Base-by-base conservation (phyloP, 371 early-diverging fungal species). In the Lichtheimia corymbifera region DNA sequence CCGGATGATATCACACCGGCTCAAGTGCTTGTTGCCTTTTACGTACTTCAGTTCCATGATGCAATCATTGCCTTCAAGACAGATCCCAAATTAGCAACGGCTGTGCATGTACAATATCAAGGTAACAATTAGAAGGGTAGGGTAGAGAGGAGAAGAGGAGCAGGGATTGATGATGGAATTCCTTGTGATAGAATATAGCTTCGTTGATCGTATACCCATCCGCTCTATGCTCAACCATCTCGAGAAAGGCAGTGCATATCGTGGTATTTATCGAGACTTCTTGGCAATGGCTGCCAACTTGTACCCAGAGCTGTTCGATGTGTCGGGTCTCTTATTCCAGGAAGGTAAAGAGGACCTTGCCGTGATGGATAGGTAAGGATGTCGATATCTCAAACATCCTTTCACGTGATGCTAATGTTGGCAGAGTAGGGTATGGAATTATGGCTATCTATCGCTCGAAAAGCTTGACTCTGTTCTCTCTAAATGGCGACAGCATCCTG, bases 231-330 rank as follows among this genome's bases (percentile, higher is more conserved):
- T 83, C 15, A 72, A 69, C 25, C 67, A 75, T 60, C 68, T 74
- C 5, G 80, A 83, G 47, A 41, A 63, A 12, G 67, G 67, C 17
- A 47, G 58, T 4, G 76, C 70, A 7, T 83, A 79, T 42, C 64
- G 63, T 40, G 62, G 69, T 2, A 76, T 83, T 2, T 80, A 77
- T 58, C 66, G 77, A 14, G 79, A 83, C 59, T 50, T 83, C 18
- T 40, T 79, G 4, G 68, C 72, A 7, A 57, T 77, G 7, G 67
- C 76, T 4, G 80, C 80, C 44, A 75, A 73, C 28, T 44, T 76
- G 55, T 80, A 67, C 55, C 83, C 83, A 7, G 80, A 83, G 50
- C 58, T 80, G n/a, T 80, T 83, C 59, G 80, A 83, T 50, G 71
- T 83, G 22, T 65, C 63, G 6, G 70, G 72, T 28, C 70, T 82